phyloP scores from a whole-genome alignment of 768 basidiomycete genomes.

The Boletellus ananiceps region DNA sequence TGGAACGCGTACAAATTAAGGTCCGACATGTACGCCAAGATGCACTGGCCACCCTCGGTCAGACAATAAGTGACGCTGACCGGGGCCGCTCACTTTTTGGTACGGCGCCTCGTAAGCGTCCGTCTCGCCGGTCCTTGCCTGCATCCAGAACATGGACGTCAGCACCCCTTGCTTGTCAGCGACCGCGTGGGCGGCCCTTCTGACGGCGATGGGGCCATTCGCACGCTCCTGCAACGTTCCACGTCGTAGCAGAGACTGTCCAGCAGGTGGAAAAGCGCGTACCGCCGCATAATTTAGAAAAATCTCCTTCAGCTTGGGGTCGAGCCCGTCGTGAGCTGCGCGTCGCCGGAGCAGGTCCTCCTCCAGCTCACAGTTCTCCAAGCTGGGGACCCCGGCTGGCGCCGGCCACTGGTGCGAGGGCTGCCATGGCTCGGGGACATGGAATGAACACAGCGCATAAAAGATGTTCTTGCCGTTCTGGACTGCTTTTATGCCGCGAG shows the following conservation, averaged over 20 bases:
- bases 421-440: constrained; percentile 73
- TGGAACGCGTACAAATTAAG: constrained; percentile 58
- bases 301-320: constrained; percentile 33
- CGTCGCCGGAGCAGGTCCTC: constrained; percentile 38
- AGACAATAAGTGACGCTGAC: constrained; percentile 1
- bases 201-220: constrained; percentile 66
- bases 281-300: constrained; percentile 27
- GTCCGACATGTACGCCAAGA: constrained; percentile 76
- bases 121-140: constrained; percentile 50
- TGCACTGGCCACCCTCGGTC: constrained; percentile 47
- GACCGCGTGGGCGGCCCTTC: constrained; percentile 44
- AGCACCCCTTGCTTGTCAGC: constrained; percentile 43
- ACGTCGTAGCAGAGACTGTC: constrained; percentile 21
- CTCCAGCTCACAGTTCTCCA: constrained; percentile 62
- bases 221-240: constrained; percentile 51
- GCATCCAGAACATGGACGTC: constrained; percentile 75
- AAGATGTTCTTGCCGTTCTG: constrained; percentile 51
- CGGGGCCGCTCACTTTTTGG: constrained; percentile 54
- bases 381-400: constrained; percentile 48
- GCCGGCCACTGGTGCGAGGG: constrained; percentile 64
- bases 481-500: constrained; percentile 57
- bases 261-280: constrained; percentile 13
- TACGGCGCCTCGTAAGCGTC: constrained; percentile 65
- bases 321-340: constrained; percentile 27
- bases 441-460: constrained; percentile 78